Base-by-base conservation (phyloP, 192 early-diverging fungal genomes). In the Entomortierella lignicola region DNA sequence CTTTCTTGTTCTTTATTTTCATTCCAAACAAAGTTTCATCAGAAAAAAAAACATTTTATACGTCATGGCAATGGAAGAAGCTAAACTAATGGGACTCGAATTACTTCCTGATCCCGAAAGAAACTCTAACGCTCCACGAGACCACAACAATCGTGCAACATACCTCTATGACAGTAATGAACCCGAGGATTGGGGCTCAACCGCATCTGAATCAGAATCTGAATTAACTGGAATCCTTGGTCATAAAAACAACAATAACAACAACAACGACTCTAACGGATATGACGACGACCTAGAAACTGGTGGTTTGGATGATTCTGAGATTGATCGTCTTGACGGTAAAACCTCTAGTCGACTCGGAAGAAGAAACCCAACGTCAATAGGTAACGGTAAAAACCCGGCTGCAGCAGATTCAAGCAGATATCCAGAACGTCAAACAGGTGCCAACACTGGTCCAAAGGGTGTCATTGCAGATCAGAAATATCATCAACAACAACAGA, bases 391-490 rank as follows among this genome's bases (percentile, higher is more conserved):
- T 26, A 48, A n/a, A 26, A 15, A 27, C 8, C 12, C 37, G 21
- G 44, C 29, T 0, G 42, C 72, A n/a, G 5, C 56, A 11, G 61
- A 21, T 4, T 23, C 55, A 0, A 55, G 37, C 47, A 73, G 54
- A 20, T 79, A 79, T 20, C 75, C 75, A 20, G 75, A 82, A 31
- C 72, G 71, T 8, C 77, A 63, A 0, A 60, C 63, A 1, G 75
- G 81, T 7, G 69, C 81, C 32, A 83, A 85, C 18, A 87, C 88
- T 7, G 88, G 88, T 5, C 88, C 88, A 47, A 89, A 89, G 62
- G 88, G 86, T 47, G 86, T 89, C 1, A 72, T 85, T 26, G 84
- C 86, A 7, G 88, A 89, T 64, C 84, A 86, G 34, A 83, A 63
- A 21, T 82, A 84, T 60, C 81, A 89, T 55, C 61, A 83, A 12